Percentiles rank a stretch among this genome's conserved stretches.
phyloP scores from a whole-genome alignment of 2,329 filamentous ascomycete species.

The Diplocarpon rosae region DNA sequence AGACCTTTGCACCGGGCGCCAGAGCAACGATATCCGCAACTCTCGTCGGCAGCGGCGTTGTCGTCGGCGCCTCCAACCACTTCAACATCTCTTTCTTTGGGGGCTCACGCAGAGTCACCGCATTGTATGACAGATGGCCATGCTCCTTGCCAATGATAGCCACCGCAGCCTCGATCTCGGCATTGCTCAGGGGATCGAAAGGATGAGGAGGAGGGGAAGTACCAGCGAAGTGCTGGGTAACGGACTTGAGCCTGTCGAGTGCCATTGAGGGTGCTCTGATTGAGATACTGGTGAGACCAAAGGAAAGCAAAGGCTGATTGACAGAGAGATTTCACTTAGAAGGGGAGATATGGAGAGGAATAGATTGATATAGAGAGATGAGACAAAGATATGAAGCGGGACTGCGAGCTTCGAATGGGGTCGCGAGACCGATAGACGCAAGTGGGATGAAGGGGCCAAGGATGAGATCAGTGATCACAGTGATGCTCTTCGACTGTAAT shows the following conservation, averaged over 20 bases:
- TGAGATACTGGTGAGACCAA: background rate
- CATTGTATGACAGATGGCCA: slow-evolving; percentile 70
- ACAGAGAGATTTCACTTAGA: background rate
- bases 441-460: slow-evolving; percentile 12
- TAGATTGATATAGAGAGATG: slow-evolving; percentile 11
- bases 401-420: slow-evolving; percentile 24
- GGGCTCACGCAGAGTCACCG: slow-evolving; percentile 74
- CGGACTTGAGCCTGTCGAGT: slow-evolving; percentile 51
- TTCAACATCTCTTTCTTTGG: slow-evolving; percentile 73
- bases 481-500: slow-evolving; percentile 4
- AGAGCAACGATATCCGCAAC: slow-evolving; percentile 79
- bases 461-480: slow-evolving; percentile 1
- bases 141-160: slow-evolving; percentile 58
- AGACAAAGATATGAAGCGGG: slow-evolving; percentile 9
- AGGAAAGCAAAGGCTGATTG: background rate
- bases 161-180: slow-evolving; percentile 65
- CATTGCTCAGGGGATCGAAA: slow-evolving; percentile 62
- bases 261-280: slow-evolving; percentile 36
- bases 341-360: slow-evolving; percentile 1
- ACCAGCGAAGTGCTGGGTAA: slow-evolving; percentile 50
- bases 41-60: slow-evolving; percentile 51
- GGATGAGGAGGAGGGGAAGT: slow-evolving; percentile 50
- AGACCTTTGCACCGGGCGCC: slow-evolving; percentile 66
- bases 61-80: slow-evolving; percentile 60
- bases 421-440: slow-evolving; percentile 12